Evolutionary conservation across 2,329 filamentous ascomycete genomes (phyloP), one percentile per base, ranked within the genome.

Genomic region (Penicillium olsonii): DNA sequence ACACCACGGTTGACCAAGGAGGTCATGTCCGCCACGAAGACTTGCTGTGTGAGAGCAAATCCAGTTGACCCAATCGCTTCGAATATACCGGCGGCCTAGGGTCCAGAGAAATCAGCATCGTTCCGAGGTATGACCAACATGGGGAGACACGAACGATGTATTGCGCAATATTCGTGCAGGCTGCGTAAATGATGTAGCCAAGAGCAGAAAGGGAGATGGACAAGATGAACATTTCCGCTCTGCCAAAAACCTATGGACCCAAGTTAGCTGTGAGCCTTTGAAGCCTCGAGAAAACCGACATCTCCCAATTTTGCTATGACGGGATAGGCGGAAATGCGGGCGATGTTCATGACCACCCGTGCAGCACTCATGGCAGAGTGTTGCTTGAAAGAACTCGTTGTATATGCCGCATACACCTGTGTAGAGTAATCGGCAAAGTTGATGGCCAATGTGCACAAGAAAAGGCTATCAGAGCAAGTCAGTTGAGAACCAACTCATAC

Each of bases 21-120:
- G 42, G 79, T 84, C 1, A 80, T 83, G 64, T 87, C 83, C 24
- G 84, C 84, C 41, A 86, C 79, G 64, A 87, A 84, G 34, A 87
- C 80, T 61, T 86, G 83, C 60, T 84, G 79, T 18, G 85, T 66
- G 40, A 86, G 81, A 50, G 82, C 77, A 6, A 84, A 75, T 2
- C 82, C 82, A 0, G 82, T 83, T 40, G 77, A 76, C 2, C 83
- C 83, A 5, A 82, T 79, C 2, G 82, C 78, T 60, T 84, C 85
- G 64, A 86, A 84, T 31, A 85, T 79, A 11, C 56, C 56, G 3
- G 57, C 60, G 20, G 50, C 55, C 60, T 84, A 31, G 14, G 78
- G 35, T 42, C 11, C n/a, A 42, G 35, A 37, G 10, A 26, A n/a
- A 6, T 31, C 4, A 31, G 29, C n/a, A 31, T 6, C n/a, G n/a